phyloP scores from a whole-genome alignment of 192 early-diverging fungal genomes.

The Spizellomyces punctatus region DNA sequence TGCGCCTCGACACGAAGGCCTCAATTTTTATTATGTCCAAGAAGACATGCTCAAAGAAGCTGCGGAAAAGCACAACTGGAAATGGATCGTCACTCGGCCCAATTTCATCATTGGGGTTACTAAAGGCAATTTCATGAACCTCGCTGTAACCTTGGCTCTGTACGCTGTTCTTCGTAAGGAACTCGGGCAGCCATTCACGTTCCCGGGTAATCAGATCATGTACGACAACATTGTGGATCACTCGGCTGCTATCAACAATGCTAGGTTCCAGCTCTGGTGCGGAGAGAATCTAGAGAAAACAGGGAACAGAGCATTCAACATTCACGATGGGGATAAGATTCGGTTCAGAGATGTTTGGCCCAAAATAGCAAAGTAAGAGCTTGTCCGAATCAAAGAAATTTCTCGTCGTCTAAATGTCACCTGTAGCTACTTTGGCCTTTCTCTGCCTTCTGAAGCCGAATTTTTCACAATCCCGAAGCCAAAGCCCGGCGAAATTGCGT shows the following conservation, averaged over 20 bases:
- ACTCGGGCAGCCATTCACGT: conserved; percentile 9
- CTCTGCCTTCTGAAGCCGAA: conserved; percentile 7
- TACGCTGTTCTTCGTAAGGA: conserved; percentile 18
- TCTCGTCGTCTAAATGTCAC: neutral
- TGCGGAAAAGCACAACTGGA: neutral
- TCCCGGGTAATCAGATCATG: conserved; percentile 23
- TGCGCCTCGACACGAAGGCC: conserved; percentile 10
- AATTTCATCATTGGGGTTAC: conserved; percentile 15
- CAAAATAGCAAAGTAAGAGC: conserved; percentile 22
- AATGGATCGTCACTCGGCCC: conserved; percentile 9
- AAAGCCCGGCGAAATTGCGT: conserved; percentile 2
- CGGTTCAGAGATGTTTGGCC: conserved; percentile 20
- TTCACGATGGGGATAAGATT: conserved; percentile 16
- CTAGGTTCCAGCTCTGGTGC: conserved; percentile 14
- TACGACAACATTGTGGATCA: conserved; percentile 21
- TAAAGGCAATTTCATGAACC: conserved; percentile 27
- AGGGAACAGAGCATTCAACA: conserved; percentile 16
- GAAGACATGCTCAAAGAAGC: conserved; percentile 3
- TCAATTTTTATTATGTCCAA: conserved; percentile 21
- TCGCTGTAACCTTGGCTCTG: conserved; percentile 18
- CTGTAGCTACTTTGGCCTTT: conserved; percentile 13
- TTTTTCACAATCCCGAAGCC: conserved; percentile 14
- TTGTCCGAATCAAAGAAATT: too few species aligned
- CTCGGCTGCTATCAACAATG: conserved; percentile 11
- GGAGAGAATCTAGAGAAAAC: neutral